These are phyloP conservation scores for Cinchona pubescens DNA, from an alignment of 257 asterid species.

Conservation along the genomic window DNA sequence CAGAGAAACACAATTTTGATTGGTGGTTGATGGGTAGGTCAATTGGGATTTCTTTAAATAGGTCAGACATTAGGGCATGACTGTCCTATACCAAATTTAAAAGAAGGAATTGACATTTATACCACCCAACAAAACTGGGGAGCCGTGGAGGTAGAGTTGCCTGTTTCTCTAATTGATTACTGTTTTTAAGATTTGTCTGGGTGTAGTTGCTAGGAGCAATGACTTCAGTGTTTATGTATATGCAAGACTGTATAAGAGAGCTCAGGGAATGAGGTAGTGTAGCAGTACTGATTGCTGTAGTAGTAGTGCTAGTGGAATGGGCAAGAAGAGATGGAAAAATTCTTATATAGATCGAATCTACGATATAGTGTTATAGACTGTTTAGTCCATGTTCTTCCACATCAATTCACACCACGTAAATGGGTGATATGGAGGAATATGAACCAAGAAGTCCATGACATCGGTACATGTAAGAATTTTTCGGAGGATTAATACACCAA, in stretches of 20 bases:
- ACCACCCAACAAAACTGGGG: slow-evolving; percentile 7
- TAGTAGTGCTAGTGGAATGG: not conserved
- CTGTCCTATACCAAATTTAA: slow-evolving; percentile 19
- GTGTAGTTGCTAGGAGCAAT: not conserved
- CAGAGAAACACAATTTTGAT: slow-evolving; percentile 12
- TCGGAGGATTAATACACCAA: no score
- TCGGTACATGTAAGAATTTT: no score
- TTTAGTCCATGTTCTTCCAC: no score
- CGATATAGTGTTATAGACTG: no score
- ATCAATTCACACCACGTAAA: no score
- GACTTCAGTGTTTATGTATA: not conserved
- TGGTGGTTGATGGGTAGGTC: slow-evolving; percentile 21
- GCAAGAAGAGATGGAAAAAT: not conserved
- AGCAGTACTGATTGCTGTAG: not conserved
- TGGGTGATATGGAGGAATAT: no score
- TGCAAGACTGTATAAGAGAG: not conserved
- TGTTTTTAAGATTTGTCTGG: not conserved
- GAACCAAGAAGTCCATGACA: no score
- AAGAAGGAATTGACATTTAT: slow-evolving; percentile 13
- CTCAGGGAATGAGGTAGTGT: not conserved
- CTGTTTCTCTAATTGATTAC: slow-evolving; percentile 14
- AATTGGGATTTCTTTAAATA: slow-evolving; percentile 14
- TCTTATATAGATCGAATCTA: no score
- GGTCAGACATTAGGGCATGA: slow-evolving; percentile 38
- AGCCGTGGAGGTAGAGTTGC: slow-evolving; percentile 9